These are phyloP conservation scores for Tulasnella sp. DNA, from an alignment of 768 basidiomycete genomes.

Conservation along the genomic window DNA sequence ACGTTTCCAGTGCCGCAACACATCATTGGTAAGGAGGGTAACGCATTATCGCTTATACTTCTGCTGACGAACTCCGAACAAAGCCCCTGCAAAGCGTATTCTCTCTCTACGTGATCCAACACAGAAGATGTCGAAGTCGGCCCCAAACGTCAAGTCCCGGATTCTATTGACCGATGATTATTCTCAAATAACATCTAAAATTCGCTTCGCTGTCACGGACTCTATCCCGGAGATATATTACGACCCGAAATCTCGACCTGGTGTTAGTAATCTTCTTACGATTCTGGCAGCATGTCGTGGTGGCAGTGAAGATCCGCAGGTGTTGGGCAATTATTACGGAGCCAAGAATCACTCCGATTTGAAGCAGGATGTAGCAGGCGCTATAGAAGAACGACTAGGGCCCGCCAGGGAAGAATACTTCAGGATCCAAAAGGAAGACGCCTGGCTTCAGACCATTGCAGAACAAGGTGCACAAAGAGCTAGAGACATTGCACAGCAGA, in stretches of 20 bases:
- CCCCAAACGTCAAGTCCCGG: constrained; percentile 61
- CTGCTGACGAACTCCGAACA: not conserved
- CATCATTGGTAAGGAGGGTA: constrained; percentile 51
- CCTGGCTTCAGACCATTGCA: constrained; percentile 50
- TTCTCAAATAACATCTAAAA: constrained; percentile 48
- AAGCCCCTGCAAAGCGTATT: constrained; percentile 70
- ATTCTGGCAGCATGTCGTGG: constrained; percentile 64
- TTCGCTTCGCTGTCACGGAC: constrained; percentile 77
- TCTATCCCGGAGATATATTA: constrained; percentile 61
- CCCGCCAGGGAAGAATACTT: constrained; percentile 58
- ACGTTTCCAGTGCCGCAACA: constrained; percentile 58
- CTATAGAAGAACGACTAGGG: constrained; percentile 52
- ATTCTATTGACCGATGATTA: constrained; percentile 73
- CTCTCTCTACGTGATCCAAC: constrained; percentile 75
- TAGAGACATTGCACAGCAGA: constrained; percentile 42
- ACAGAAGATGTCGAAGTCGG: constrained; percentile 93
- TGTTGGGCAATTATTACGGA: constrained; percentile 38
- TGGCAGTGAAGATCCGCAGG: constrained; percentile 18
- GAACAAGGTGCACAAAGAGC: constrained; percentile 51
- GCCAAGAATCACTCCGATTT: constrained; percentile 49
- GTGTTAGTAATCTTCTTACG: constrained; percentile 64
- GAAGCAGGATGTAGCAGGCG: constrained; percentile 64
- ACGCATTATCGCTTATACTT: not conserved
- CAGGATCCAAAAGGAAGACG: constrained; percentile 43
- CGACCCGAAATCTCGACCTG: constrained; percentile 68